Conservation (phyloP, 768 basidiomycete genomes). For the Boletales sp. region DNA sequence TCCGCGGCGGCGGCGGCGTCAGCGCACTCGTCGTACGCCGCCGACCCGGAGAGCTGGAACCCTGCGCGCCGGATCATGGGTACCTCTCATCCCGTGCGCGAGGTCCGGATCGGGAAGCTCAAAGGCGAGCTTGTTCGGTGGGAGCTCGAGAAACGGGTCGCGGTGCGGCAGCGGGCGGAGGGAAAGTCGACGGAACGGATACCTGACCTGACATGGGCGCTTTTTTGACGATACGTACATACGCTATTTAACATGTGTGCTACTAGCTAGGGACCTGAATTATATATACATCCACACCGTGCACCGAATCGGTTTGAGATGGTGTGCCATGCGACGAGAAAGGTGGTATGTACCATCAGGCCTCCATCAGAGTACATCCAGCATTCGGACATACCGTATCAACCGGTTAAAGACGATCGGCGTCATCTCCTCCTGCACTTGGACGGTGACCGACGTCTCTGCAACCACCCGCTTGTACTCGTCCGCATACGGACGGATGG, state of each 20-base stretch:
- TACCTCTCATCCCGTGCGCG: slow-evolving; percentile 43
- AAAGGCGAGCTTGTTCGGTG: slow-evolving; percentile 44
- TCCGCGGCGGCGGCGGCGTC: slow-evolving; percentile 12
- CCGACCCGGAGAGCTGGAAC: slow-evolving; percentile 6
- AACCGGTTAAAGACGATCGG: not conserved
- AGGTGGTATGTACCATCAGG: no score
- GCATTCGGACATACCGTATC: not conserved
- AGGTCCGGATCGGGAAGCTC: slow-evolving; percentile 39
- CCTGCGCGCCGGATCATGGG: slow-evolving; percentile 32
- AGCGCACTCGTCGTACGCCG: no score
- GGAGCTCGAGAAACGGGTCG: slow-evolving; percentile 36
- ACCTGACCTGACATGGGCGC: slow-evolving; percentile 8
- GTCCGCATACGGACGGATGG: not conserved
- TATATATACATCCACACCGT: no score
- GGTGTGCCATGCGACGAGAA: no score
- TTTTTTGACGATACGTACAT: slow-evolving; percentile 3
- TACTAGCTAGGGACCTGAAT: no score
- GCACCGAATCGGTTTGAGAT: no score
- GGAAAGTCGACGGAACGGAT: slow-evolving; percentile 18
- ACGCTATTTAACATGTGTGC: no score
- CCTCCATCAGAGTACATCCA: slow-evolving; percentile 3
- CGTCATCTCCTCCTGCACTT: not conserved
- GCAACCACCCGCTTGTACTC: slow-evolving; percentile 11
- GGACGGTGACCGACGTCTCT: slow-evolving; percentile 8
- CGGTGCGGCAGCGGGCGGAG: slow-evolving; percentile 15